phyloP scores from a whole-genome alignment of 768 basidiomycete genomes.

The Rhizopogon salebrosus region DNA sequence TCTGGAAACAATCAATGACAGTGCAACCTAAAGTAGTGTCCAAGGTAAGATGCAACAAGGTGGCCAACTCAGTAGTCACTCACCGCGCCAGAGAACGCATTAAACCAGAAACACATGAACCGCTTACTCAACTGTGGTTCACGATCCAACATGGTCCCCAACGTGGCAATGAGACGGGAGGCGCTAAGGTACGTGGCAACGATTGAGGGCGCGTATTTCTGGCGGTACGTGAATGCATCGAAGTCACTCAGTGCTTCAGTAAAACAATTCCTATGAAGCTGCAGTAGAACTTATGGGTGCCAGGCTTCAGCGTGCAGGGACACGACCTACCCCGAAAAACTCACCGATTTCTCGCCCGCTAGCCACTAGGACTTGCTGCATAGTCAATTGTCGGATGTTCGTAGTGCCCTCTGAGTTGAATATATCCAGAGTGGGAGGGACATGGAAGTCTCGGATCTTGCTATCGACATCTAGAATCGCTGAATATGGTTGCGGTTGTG shows the following conservation, averaged over 20 bases:
- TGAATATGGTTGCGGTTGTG: constrained; percentile 46
- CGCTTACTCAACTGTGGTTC: constrained; percentile 59
- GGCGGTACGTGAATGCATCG: constrained; percentile 51
- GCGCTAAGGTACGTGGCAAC: constrained; percentile 63
- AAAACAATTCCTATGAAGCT: constrained; percentile 64
- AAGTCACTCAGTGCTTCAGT: constrained; percentile 55
- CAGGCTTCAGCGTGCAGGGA: neutral
- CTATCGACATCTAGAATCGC: constrained; percentile 50
- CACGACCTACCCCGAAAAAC: constrained; percentile 14
- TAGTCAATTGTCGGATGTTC: constrained; percentile 48
- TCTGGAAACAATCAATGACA: constrained; percentile 60
- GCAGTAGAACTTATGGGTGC: constrained; percentile 47
- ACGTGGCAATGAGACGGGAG: constrained; percentile 49
- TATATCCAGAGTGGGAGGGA: constrained; percentile 47
- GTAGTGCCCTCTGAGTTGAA: constrained; percentile 31
- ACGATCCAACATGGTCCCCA: constrained; percentile 51
- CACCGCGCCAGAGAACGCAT: constrained; percentile 68
- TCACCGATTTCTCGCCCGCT: constrained; percentile 62
- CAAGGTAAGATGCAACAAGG: constrained; percentile 1
- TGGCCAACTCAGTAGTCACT: constrained; percentile 21
- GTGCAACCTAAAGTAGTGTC: constrained; percentile 41
- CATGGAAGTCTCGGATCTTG: constrained; percentile 47
- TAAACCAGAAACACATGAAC: constrained; percentile 72
- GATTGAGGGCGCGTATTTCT: constrained; percentile 64
- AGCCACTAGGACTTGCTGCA: constrained; percentile 59